phyloP scores from a whole-genome alignment of 1,139 yeast genomes.

The Taphrina betulina region DNA sequence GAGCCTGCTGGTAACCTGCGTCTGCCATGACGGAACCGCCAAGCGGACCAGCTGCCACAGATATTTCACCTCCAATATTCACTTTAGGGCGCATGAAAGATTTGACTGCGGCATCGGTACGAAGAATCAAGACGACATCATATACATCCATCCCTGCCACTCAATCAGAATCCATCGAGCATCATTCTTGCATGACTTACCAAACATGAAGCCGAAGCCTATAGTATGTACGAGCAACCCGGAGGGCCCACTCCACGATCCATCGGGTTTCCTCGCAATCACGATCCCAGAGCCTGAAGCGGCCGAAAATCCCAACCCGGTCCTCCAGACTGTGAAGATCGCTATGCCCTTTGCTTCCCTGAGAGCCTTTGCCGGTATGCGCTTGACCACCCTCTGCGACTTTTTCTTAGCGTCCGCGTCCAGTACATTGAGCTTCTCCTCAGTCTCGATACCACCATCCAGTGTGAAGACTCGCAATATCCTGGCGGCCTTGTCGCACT shows the following conservation, averaged over 20 bases:
- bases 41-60: constrained; percentile 26
- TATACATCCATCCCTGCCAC: constrained; percentile 29
- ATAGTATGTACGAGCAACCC: constrained; percentile 25
- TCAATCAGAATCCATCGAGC: no score
- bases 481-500: constrained; percentile 28
- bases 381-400: constrained; percentile 23
- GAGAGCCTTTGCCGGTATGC: constrained; percentile 27
- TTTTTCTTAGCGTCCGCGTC: constrained; percentile 27
- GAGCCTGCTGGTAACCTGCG: constrained; percentile 24
- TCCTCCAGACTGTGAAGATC: constrained; percentile 30
- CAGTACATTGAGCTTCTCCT: constrained; percentile 6
- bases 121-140: constrained; percentile 26
- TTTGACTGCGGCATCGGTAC: constrained; percentile 24
- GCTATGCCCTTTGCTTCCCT: constrained; percentile 29
- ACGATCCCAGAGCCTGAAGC: constrained; percentile 29
- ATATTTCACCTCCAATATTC: constrained; percentile 25
- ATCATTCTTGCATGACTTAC: no score
- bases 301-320: constrained; percentile 25
- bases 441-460: constrained; percentile 15
- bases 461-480: constrained; percentile 28
- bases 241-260: constrained; percentile 23
- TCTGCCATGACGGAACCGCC: constrained; percentile 21
- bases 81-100: constrained; percentile 20
- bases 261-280: constrained; percentile 23
- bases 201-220: constrained; percentile 30